Percentiles rank a stretch among this genome's conserved stretches.
Evolutionary conservation across 306 rosid genomes (phyloP).

Genomic region (Gillenia trifoliata): DNA sequence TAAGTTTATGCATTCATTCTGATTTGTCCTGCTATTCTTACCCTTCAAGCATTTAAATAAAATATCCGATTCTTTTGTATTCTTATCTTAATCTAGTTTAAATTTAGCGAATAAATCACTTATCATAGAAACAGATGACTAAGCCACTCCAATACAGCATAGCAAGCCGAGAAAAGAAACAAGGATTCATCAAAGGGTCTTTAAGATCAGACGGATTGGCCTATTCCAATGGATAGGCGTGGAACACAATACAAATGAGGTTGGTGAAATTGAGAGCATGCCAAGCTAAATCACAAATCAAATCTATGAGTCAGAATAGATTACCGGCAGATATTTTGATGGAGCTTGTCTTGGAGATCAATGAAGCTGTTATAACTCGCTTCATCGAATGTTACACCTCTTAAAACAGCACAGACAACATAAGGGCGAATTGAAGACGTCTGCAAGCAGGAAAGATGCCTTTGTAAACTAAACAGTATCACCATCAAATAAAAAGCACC

Average conservation of each 20-base stretch:
- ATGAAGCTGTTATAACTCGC: constrained; percentile 83
- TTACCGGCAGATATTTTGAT: constrained; percentile 93
- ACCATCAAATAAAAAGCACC: neutral
- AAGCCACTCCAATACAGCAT: no score
- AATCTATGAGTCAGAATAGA: constrained; percentile 19
- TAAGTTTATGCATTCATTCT: neutral
- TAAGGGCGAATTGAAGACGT: constrained; percentile 67
- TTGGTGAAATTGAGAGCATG: neutral
- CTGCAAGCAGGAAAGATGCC: constrained; percentile 30
- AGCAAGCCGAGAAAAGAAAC: neutral
- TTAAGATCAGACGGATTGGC: neutral
- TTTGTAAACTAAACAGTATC: constrained; percentile 4
- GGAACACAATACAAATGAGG: neutral
- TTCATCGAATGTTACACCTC: constrained; percentile 70
- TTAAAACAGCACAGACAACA: constrained; percentile 80
- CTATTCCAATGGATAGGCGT: no score
- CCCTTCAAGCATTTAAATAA: neutral
- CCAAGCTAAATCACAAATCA: neutral
- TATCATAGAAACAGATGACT: no score
- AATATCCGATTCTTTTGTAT: neutral
- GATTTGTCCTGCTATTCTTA: neutral
- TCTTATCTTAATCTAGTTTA: neutral
- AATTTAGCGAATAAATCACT: no score
- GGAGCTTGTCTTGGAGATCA: constrained; percentile 96
- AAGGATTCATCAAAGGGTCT: neutral